Base-by-base conservation (phyloP, 1,284 basidiomycete species). In the Chalciporus sp. region DNA sequence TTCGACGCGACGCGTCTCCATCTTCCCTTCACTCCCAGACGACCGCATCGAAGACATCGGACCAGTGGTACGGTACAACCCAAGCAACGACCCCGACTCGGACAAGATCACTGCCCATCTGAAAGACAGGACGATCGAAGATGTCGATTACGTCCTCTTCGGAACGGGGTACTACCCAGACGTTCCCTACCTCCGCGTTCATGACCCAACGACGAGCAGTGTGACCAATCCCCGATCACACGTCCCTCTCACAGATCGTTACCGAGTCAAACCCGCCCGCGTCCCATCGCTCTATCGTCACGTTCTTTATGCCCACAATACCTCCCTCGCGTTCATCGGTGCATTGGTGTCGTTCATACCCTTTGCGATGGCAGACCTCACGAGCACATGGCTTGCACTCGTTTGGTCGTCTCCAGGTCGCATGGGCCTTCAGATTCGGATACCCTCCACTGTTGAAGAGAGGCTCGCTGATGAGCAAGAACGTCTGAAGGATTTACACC, bases 111-210 rank as follows among this genome's bases (percentile, higher is more conserved):
- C 58, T 17, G 72, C 70, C 7, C 59, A 70, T 20, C 60, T 79
- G 6, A 48, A 63, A 40, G 76, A 78, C 44, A 66, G 67, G 12
- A 58, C 58, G 2, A 63, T 80, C 39, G 58, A 62, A 6, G 69
- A 73, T 35, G 64, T 81, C n/a, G 77, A 80, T 52, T 29, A 60
- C 11, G 71, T 81, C 20, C 52, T 79, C 11, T 63, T 76, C 17
- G 77, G 76, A 10, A 79, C 77, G 1, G 79, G 78, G 2, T 80
- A 80, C 45, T 70, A 62, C 26, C 74, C 74, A 10, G 60, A 69
- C 11, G 72, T 76, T 2, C 63, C 69, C 8, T 77, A 79, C 59
- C 62, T 81, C n/a, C 70, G 71, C n/a, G 71, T 77, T 6, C 62
- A 75, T 17, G 56, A 64, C 11, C 49, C 55, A 4, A 19, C 33